Evolutionary conservation across 2,329 filamentous ascomycete genomes (phyloP).

Genomic region (Sclerotiophoma versabilis): DNA sequence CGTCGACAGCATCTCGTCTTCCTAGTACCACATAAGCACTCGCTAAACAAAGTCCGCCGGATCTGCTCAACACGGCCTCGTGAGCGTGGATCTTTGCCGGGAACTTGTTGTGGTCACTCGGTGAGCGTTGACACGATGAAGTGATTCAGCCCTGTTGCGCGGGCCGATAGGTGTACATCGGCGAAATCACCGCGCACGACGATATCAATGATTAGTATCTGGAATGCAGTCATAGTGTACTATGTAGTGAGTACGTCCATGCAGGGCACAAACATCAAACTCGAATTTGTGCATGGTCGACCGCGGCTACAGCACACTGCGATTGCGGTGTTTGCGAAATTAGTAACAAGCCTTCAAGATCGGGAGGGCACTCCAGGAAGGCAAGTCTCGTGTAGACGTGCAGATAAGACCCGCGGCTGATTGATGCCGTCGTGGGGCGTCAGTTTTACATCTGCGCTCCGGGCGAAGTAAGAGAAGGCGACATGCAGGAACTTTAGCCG

Average conservation of each 20-base stretch:
- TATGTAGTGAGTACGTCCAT: no score
- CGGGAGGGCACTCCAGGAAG: neutral
- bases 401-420: constrained; percentile 14
- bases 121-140: constrained; percentile 14
- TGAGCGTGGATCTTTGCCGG: constrained; percentile 18
- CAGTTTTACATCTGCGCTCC: neutral
- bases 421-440: constrained; percentile 6
- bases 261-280: no score
- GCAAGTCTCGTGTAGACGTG: constrained; percentile 2
- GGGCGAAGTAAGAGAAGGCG: neutral
- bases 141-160: constrained; percentile 13
- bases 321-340: neutral
- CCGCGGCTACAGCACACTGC: neutral
- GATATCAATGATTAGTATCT: neutral
- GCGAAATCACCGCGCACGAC: constrained; percentile 19
- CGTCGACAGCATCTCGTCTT: constrained; percentile 14
- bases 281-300: no score
- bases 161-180: constrained; percentile 21
- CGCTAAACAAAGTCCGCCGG: constrained; percentile 19
- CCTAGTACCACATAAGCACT: constrained; percentile 1
- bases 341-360: no score
- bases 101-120: constrained; percentile 1
- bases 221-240: neutral
- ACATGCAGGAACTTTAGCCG: neutral
- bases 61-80: constrained; percentile 11